Percentiles rank a stretch among this genome's conserved stretches.
These are phyloP conservation scores for Crucibulum cyathiforme DNA, from an alignment of 1,284 basidiomycete species.

Conservation along the genomic window DNA sequence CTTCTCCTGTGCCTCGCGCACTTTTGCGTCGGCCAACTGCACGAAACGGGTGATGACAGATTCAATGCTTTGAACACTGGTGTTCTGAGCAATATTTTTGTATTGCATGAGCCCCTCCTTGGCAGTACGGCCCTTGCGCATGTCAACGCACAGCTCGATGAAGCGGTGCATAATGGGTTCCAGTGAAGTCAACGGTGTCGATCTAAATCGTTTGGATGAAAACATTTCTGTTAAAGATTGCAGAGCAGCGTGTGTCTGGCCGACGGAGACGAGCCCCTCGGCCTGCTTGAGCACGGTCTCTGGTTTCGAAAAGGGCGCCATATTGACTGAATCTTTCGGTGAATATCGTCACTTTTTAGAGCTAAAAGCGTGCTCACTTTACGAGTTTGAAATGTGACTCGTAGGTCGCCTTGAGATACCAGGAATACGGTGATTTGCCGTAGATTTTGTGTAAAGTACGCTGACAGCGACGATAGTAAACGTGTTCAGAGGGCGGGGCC, in stretches of 20 bases:
- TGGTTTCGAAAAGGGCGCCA: constrained; percentile 91
- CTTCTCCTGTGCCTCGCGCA: constrained; percentile 86
- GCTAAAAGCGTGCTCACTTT: constrained; percentile 8
- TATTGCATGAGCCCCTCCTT: constrained; percentile 97
- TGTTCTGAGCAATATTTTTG: constrained; percentile 96
- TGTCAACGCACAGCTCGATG: constrained; percentile 95
- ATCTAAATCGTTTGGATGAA: constrained; percentile 92
- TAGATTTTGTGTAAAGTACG: neutral
- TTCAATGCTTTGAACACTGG: constrained; percentile 91
- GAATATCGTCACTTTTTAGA: neutral
- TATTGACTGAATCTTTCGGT: constrained; percentile 37
- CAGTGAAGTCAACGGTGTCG: constrained; percentile 86
- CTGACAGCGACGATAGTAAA: neutral
- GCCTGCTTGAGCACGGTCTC: constrained; percentile 93
- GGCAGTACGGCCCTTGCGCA: constrained; percentile 92
- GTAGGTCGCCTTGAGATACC: constrained; percentile 15
- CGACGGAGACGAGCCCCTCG: constrained; percentile 90
- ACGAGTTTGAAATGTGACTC: constrained; percentile 15
- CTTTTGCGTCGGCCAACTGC: constrained; percentile 86
- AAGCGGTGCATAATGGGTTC: constrained; percentile 96
- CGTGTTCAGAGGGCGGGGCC: neutral
- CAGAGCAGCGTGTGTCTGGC: constrained; percentile 87
- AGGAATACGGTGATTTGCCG: neutral
- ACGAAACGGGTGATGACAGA: constrained; percentile 91
- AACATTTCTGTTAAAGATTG: constrained; percentile 93